phyloP scores from a whole-genome alignment of 2,329 filamentous ascomycete genomes.

The Sporothrix globosa region DNA sequence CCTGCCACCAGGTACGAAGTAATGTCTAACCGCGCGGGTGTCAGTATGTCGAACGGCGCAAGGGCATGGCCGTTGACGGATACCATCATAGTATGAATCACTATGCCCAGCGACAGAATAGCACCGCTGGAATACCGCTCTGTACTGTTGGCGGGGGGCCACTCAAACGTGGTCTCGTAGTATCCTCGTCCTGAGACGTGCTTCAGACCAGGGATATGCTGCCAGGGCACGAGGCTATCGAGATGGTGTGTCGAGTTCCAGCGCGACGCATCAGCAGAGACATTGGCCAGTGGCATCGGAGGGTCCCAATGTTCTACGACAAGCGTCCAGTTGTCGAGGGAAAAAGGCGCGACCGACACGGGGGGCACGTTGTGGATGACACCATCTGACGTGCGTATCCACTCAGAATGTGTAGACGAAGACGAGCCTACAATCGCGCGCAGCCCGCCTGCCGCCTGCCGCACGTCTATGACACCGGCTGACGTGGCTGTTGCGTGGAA shows the following conservation, averaged over 20 bases:
- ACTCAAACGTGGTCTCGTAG: neutral
- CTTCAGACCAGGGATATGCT: neutral
- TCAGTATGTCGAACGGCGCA: neutral
- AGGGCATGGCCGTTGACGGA: neutral
- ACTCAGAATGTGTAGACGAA: neutral
- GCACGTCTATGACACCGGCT: neutral
- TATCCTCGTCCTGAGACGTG: neutral
- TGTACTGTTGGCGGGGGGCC: neutral
- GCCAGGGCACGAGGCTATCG: neutral
- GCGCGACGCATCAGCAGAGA: neutral
- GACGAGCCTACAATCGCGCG: neutral
- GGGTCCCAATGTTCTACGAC: conserved; percentile 20
- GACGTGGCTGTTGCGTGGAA: neutral
- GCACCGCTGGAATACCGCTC: neutral
- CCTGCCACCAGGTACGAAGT: neutral
- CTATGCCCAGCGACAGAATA: neutral
- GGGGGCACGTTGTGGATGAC: neutral
- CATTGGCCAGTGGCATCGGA: neutral
- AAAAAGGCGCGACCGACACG: neutral
- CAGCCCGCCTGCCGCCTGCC: neutral
- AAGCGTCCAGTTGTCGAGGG: neutral
- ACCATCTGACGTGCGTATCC: neutral
- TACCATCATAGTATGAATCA: conserved; percentile 1
- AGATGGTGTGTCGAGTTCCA: conserved; percentile 4
- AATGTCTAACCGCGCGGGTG: neutral